A percentile compares a stretch with the other conserved stretches of the same genome.
These are phyloP conservation scores for Cytospora mali DNA, from an alignment of 2,329 filamentous ascomycete genomes.

Conservation along the genomic window DNA sequence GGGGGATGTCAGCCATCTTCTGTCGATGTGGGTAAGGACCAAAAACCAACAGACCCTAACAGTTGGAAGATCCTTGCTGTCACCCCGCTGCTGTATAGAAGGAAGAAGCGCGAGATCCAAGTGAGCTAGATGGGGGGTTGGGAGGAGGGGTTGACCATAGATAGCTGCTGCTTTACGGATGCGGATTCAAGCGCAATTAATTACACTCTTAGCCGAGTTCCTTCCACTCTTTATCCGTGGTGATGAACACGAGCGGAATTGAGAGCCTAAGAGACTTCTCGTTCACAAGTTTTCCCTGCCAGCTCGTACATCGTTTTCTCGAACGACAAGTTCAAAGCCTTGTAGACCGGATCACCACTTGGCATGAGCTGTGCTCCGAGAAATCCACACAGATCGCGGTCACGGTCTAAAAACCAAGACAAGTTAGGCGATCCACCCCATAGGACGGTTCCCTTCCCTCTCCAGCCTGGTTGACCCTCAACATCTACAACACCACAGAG, in stretches of 20 bases:
- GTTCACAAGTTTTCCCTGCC: neutral
- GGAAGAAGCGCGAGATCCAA: neutral
- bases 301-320: conserved; percentile 8
- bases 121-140: neutral
- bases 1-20: too few relatives aligned
- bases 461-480: conserved; percentile 46
- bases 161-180: too few relatives aligned
- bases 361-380: conserved; percentile 6
- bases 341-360: neutral
- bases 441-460: conserved; percentile 45
- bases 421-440: conserved; percentile 51
- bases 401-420: conserved; percentile 52
- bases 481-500: conserved; percentile 45
- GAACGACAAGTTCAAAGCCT: neutral
- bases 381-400: conserved; percentile 47
- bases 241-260: neutral
- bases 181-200: too few relatives aligned
- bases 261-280: neutral
- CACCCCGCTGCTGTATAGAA: neutral
- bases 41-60: too few relatives aligned
- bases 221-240: neutral
- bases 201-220: neutral
- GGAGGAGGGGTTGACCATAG: neutral
- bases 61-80: too few relatives aligned
- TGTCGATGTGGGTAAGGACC: too few relatives aligned